Evolutionary conservation across 1,284 basidiomycete genomes (phyloP), one percentile per base, ranked within the genome.

Genomic region (Ganoderma resinaceum): DNA sequence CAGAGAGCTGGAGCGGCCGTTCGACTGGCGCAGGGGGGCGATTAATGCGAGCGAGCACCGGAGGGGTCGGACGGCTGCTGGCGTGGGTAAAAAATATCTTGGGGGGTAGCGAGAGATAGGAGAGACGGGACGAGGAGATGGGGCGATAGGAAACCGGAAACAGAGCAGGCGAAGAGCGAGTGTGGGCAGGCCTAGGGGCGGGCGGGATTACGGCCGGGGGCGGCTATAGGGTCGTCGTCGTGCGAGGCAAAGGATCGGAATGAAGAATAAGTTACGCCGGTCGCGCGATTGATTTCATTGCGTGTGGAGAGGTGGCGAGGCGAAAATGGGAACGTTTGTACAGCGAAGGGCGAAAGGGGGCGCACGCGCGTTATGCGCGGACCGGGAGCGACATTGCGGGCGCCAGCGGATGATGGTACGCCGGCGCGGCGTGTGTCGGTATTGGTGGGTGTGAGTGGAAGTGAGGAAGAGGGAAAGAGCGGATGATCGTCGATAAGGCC

Each of bases 391-490:
- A 58, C 55, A 58, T 61, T 7, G 65, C 63, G 43, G 66, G 59
- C 46, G 66, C 67, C 35, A 66, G 67, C 20, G 70, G 62, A 53
- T 61, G 63, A 46, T 68, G 71, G 31, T 66, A 68, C 16, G 55
- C 60, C 40, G 64, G 64, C 40, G 69, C 29, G 23, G 66, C 63
- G 31, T 31, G 52, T 18, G 52, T 55, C 46, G 67, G 49, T 16
- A 55, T n/a, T 43, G 69, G 71, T 49, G 66, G 46, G 16, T 68
- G 65, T 52, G 69, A 62, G 65, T 66, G 73, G 73, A 78, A 76
- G 58, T 78, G 76, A 26, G 78, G 78, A 53, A 79, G 62, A 31
- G 77, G 78, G 74, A 79, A 78, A 20, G 77, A 74, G 71, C 75
- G 75, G 53, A 78, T 74, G 60, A 79, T 69, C 11, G n/a, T 60